Evolutionary conservation across 2,329 filamentous ascomycete genomes (phyloP), one percentile per base, ranked within the genome.

Genomic region (Samsoniella hepiali): DNA sequence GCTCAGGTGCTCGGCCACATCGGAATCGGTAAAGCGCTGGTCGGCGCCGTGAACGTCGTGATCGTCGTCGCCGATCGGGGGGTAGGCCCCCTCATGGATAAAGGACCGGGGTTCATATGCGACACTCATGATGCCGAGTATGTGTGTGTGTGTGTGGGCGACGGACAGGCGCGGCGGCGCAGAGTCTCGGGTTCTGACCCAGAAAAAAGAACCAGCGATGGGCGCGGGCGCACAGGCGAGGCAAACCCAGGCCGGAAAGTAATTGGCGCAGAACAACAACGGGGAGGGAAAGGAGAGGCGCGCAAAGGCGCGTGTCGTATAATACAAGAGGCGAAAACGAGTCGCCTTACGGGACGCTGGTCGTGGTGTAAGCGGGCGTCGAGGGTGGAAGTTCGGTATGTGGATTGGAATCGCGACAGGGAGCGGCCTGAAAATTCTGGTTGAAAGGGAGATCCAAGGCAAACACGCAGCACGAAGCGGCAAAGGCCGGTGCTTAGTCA

Each of bases 31-130:
- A 68, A 75, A 80, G 57, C 77, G 74, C 63, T 80, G 75, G 55
- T 78, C 73, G 63, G 73, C 70, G 47, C 72, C 72, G 53, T 79
- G 75, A 22, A 22, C 22, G 53, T 81, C 79, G 63, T 76, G 73
- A 15, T 78, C 76, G 66, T 81, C 79, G 66, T 81, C 79, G 50
- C 76, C 77, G 63, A 82, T 80, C 31, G 78, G 71, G 9, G 81
- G 77, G 64, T 84, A 84, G 27, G 74, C 71, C 61, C 78, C 80
- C 59, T 81, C 78, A 62, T 82, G 76, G 45, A 82, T 76, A 65
- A 83, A 81, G 67, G 73, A 77, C 64, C 81, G 75, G 31, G 79
- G 73, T 67, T 84, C 81, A 69, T 81, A 84, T 47, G 80, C 81
- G 68, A 84, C 80, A 67, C 77, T 81, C 81, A 84, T 83, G 56